A percentile compares a stretch with the other conserved stretches of the same genome.
Conservation (phyloP, 192 early-diverging fungal species). For the Thoreauomyces humboldtii region DNA sequence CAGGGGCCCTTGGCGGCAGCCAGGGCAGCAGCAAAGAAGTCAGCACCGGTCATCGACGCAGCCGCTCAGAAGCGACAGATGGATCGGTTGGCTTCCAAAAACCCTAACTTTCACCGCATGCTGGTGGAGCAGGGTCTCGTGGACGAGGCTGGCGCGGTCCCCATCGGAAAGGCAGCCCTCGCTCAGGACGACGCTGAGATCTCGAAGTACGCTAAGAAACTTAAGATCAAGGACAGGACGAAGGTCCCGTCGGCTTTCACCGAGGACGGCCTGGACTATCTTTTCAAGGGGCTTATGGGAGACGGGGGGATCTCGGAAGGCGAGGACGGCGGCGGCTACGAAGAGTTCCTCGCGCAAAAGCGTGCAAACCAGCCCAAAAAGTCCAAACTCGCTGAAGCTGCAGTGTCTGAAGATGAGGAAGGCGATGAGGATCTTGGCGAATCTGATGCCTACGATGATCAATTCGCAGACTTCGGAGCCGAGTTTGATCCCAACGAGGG, state of each 20-base stretch:
- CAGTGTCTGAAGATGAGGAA: constrained; percentile 5
- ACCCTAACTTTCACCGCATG: constrained; percentile 29
- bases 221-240: constrained; percentile 33
- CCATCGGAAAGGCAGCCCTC: neutral
- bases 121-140: constrained; percentile 24
- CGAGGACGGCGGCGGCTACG: constrained; percentile 1
- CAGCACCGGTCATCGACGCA: neutral
- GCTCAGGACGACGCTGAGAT: constrained; percentile 38
- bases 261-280: constrained; percentile 36
- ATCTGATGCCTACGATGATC: neutral
- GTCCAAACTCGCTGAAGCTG: constrained; percentile 8
- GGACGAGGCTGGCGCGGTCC: neutral
- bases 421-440: neutral
- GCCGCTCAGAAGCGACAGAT: constrained; percentile 23
- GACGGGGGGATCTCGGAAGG: neutral
- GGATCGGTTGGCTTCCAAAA: constrained; percentile 21
- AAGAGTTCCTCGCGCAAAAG: constrained; percentile 2
- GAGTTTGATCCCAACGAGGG: neutral
- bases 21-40: neutral
- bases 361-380: constrained; percentile 25
- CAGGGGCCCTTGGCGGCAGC: neutral
- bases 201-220: constrained; percentile 27
- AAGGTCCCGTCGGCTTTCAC: constrained; percentile 29
- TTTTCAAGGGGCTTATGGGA: constrained; percentile 8
- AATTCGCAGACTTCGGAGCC: constrained; percentile 1